A percentile compares a stretch with the other conserved stretches of the same genome.
Conservation (phyloP, 805 yeast genomes). For the Alloascoidea africana region DNA sequence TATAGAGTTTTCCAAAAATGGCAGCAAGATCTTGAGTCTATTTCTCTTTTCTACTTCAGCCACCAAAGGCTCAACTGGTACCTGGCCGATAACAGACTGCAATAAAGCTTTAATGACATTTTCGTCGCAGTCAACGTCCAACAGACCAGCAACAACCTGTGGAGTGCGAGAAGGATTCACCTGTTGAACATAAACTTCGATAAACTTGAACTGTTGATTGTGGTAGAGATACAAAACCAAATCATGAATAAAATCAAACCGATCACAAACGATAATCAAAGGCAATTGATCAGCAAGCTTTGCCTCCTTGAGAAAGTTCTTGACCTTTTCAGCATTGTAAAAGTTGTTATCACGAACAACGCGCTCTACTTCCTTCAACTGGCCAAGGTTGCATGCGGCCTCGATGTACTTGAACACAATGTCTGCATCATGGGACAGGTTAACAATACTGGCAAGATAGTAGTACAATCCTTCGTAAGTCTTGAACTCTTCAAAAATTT, state of each 20-base stretch:
- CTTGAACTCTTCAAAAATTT: constrained; percentile 85
- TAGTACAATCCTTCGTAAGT: constrained; percentile 90
- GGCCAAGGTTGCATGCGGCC: constrained; percentile 83
- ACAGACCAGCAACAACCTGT: constrained; percentile 87
- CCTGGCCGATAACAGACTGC: constrained; percentile 82
- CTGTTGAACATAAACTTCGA: constrained; percentile 95
- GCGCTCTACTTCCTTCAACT: constrained; percentile 88
- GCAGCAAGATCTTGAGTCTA: constrained; percentile 78
- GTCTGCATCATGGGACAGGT: constrained; percentile 84
- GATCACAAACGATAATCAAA: constrained; percentile 89
- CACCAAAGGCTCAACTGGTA: constrained; percentile 80
- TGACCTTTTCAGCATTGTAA: constrained; percentile 93
- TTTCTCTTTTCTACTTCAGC: constrained; percentile 94
- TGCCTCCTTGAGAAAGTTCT: constrained; percentile 91
- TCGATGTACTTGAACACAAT: constrained; percentile 94
- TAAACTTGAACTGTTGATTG: constrained; percentile 89
- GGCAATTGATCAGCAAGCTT: constrained; percentile 92
- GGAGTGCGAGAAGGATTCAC: constrained; percentile 95
- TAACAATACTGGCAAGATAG: constrained; percentile 85
- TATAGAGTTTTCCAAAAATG: constrained; percentile 83
- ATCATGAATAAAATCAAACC: constrained; percentile 84
- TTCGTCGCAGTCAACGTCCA: constrained; percentile 97
- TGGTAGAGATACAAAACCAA: constrained; percentile 86
- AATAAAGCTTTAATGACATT: constrained; percentile 65
- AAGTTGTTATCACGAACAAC: constrained; percentile 87